These are phyloP conservation scores for Flagelloscypha sp. DNA, from an alignment of 768 basidiomycete species.

Conservation along the genomic window DNA sequence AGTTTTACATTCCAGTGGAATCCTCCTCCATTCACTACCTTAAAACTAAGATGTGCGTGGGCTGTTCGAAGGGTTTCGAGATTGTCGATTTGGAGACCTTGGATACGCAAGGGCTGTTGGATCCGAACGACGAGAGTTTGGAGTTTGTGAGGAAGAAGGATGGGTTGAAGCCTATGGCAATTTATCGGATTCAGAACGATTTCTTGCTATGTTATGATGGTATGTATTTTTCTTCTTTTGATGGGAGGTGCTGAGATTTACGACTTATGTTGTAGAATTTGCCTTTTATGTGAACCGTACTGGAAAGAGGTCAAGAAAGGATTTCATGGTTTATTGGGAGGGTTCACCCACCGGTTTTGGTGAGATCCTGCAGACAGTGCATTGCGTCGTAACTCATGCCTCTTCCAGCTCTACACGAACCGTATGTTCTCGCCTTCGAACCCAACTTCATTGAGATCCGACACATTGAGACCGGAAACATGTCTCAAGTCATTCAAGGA, in stretches of 20 bases:
- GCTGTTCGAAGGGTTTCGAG: constrained; percentile 95
- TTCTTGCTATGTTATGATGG: constrained; percentile 98
- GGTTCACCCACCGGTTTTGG: constrained; percentile 91
- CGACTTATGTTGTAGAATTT: constrained; percentile 61
- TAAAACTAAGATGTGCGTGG: constrained; percentile 95
- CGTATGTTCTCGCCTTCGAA: constrained; percentile 95
- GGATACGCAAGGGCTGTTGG: constrained; percentile 93
- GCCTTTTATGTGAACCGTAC: constrained; percentile 98
- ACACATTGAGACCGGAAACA: constrained; percentile 84
- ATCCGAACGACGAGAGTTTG: constrained; percentile 83
- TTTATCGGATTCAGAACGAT: constrained; percentile 94
- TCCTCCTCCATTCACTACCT: constrained; percentile 95
- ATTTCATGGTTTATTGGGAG: constrained; percentile 97
- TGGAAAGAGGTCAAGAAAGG: constrained; percentile 80
- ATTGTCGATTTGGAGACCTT: constrained; percentile 96
- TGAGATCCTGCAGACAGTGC: constrained; percentile 29
- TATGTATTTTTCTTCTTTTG: constrained; percentile 26
- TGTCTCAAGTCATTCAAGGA: constrained; percentile 94
- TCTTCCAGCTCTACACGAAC: constrained; percentile 82
- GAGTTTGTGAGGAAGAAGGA: constrained; percentile 92
- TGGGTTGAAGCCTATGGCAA: constrained; percentile 80
- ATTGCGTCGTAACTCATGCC: constrained; percentile 4
- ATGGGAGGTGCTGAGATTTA: constrained; percentile 4
- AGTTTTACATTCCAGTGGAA: constrained; percentile 98
- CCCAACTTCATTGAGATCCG: constrained; percentile 94